phyloP scores from a whole-genome alignment of 345 rosid genomes.

The Barbarea vulgaris region DNA sequence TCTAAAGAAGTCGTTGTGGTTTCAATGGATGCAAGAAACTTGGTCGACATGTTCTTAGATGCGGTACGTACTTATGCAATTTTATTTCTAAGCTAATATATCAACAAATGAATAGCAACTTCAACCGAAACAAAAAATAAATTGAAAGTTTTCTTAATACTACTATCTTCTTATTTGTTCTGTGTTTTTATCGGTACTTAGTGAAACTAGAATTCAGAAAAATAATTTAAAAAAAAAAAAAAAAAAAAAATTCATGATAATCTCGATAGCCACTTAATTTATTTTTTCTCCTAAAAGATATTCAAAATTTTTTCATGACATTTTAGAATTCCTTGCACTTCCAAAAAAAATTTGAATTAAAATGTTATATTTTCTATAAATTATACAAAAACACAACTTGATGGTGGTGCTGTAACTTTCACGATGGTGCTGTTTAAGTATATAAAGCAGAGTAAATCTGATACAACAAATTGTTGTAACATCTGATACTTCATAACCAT shows the following conservation, averaged over 20 bases:
- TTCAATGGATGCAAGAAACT: constrained; percentile 42
- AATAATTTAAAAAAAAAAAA: too few species aligned
- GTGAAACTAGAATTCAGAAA: too few species aligned
- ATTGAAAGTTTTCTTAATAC: too few species aligned
- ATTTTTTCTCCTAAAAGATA: too few species aligned
- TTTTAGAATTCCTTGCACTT: neutral
- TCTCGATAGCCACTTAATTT: too few species aligned
- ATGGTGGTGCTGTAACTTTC: neutral
- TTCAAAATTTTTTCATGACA: neutral
- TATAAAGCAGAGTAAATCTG: neutral
- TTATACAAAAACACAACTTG: neutral
- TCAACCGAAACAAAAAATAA: too few species aligned
- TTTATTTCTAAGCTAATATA: neutral
- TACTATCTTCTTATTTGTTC: too few species aligned
- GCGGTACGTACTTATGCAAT: constrained; percentile 41
- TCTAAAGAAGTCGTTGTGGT: constrained; percentile 57
- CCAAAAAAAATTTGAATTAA: too few species aligned
- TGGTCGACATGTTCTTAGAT: constrained; percentile 58
- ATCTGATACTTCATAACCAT: neutral
- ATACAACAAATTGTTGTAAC: neutral
- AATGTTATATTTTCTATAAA: neutral
- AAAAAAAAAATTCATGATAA: too few species aligned
- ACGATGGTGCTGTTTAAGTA: neutral
- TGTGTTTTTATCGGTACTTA: too few species aligned
- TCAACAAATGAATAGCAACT: neutral